Conservation (phyloP, 2,329 filamentous ascomycete genomes). For the Zopfia rhizophila region DNA sequence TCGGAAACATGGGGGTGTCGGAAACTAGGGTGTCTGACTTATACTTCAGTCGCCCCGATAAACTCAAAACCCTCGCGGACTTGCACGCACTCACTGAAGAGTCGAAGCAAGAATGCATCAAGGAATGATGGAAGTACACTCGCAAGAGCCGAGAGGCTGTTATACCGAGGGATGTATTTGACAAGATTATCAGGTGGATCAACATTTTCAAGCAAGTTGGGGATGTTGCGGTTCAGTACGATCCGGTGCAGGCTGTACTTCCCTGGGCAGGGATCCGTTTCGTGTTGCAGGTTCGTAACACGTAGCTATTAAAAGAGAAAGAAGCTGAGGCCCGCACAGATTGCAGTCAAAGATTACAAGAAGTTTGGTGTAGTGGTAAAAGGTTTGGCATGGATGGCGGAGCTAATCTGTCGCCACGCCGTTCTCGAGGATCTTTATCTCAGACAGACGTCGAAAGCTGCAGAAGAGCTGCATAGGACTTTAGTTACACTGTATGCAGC, state of each 20-base stretch:
- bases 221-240: slow-evolving; percentile 35
- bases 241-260: slow-evolving; percentile 39
- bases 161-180: slow-evolving; percentile 35
- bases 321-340: slow-evolving; percentile 1
- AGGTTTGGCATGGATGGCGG: slow-evolving; percentile 1
- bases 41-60: slow-evolving; percentile 10
- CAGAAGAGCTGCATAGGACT: background rate
- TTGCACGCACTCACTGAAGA: slow-evolving; percentile 5
- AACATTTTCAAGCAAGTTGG: slow-evolving; percentile 35
- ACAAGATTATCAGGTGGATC: slow-evolving; percentile 29
- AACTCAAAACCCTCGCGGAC: slow-evolving; percentile 5
- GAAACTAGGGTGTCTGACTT: too few relatives aligned
- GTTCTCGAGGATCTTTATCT: slow-evolving; percentile 2
- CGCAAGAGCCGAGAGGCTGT: slow-evolving; percentile 7
- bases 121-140: slow-evolving; percentile 1
- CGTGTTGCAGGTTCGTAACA: slow-evolving; percentile 32
- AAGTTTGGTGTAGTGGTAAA: background rate
- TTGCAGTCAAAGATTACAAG: slow-evolving; percentile 1
- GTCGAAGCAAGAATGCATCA: background rate
- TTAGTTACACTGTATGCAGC: slow-evolving; percentile 4
- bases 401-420: slow-evolving; percentile 7
- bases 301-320: background rate
- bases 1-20: too few relatives aligned
- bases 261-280: slow-evolving; percentile 40
- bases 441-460: background rate